A percentile compares a stretch with the other conserved stretches of the same genome.
These are phyloP conservation scores for Trapa incisa DNA, from an alignment of 345 rosid genomes.

Conservation along the genomic window DNA sequence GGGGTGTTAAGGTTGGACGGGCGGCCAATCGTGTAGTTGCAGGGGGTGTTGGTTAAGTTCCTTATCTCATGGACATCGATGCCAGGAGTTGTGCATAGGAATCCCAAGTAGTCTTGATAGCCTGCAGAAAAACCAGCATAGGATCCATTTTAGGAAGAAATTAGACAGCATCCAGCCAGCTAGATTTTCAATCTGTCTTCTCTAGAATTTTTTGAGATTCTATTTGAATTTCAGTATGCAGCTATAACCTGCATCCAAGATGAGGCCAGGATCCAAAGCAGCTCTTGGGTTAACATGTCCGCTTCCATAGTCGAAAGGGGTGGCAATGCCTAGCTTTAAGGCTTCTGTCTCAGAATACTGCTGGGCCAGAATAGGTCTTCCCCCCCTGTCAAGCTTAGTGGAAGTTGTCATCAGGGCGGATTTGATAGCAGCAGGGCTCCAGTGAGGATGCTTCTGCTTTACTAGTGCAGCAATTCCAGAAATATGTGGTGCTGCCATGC, in stretches of 20 bases:
- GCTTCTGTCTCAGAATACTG: constrained; percentile 78
- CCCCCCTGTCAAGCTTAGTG: constrained; percentile 67
- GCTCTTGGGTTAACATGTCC: constrained; percentile 95
- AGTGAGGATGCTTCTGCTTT: constrained; percentile 87
- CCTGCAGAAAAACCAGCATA: constrained; percentile 26
- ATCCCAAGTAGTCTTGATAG: constrained; percentile 75
- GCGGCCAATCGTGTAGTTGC: constrained; percentile 65
- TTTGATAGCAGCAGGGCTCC: constrained; percentile 98
- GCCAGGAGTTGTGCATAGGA: constrained; percentile 94
- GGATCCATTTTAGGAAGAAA: too few relatives aligned
- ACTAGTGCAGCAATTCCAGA: constrained; percentile 97
- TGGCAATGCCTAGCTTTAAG: constrained; percentile 57
- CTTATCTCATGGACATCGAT: constrained; percentile 59
- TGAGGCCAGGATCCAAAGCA: constrained; percentile 93
- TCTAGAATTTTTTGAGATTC: not conserved
- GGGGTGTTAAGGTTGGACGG: constrained; percentile 87
- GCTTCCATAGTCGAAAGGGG: constrained; percentile 94
- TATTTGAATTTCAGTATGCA: too few relatives aligned
- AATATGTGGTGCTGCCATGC: constrained; percentile 99
- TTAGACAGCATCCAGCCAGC: too few relatives aligned
- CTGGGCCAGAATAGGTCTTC: constrained; percentile 88
- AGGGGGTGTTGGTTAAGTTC: constrained; percentile 61
- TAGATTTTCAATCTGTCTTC: too few relatives aligned
- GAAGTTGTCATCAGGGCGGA: constrained; percentile 95
- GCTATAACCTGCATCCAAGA: constrained; percentile 75